Evolutionary conservation across 1,284 basidiomycete genomes (phyloP).

Genomic region (Tremellales sp.): DNA sequence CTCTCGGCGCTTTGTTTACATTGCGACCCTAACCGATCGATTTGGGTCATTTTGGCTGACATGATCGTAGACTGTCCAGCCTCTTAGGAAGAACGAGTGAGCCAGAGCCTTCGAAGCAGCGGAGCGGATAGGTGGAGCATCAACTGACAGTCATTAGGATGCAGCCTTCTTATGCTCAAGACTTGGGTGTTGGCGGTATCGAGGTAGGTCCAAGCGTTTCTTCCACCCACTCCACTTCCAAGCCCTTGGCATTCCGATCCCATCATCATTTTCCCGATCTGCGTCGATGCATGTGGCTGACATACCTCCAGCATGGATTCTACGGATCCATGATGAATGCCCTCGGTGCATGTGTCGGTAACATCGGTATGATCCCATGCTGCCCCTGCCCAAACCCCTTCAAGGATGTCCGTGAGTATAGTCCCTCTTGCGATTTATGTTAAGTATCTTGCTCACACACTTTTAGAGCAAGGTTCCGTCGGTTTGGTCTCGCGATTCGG

Average conservation of each 20-base stretch:
- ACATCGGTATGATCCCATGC: constrained; percentile 77
- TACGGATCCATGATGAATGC: constrained; percentile 77
- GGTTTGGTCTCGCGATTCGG: constrained; percentile 89
- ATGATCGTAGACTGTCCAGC: constrained; percentile 45
- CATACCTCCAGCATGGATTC: constrained; percentile 69
- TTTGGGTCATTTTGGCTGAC: constrained; percentile 3
- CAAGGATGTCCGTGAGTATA: constrained; percentile 35
- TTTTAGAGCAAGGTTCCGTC: constrained; percentile 76
- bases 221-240: background rate
- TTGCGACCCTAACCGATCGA: too few species aligned
- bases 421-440: background rate
- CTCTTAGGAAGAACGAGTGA: constrained; percentile 44
- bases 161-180: constrained; percentile 78
- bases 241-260: background rate
- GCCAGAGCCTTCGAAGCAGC: too few species aligned
- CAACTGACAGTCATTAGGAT: constrained; percentile 29
- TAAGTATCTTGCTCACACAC: background rate
- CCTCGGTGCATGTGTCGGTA: constrained; percentile 47
- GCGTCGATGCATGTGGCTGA: constrained; percentile 10
- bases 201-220: constrained; percentile 53
- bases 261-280: background rate
- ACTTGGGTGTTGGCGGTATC: constrained; percentile 60
- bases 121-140: too few species aligned
- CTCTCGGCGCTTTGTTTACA: constrained; percentile 5
- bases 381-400: constrained; percentile 62